Evolutionary conservation across 371 early-diverging fungal species (phyloP).

Genomic region (Funneliformis caledonium): DNA sequence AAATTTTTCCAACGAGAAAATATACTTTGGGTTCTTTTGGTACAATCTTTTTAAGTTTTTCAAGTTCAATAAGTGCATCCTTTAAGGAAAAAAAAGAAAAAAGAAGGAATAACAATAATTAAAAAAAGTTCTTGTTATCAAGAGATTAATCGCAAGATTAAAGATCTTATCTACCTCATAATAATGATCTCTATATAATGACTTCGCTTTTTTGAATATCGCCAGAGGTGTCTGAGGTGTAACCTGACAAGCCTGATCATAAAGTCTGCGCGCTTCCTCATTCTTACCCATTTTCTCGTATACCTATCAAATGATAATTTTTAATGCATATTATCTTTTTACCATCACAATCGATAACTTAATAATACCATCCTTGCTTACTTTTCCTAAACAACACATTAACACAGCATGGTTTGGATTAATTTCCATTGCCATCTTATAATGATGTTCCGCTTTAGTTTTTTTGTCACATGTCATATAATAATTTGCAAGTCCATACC

Average conservation of each 20-base stretch:
- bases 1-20: constrained; percentile 68
- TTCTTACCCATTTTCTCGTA: constrained; percentile 48
- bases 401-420: constrained; percentile 66
- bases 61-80: constrained; percentile 61
- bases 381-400: constrained; percentile 63
- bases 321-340: neutral
- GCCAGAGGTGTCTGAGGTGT: constrained; percentile 55
- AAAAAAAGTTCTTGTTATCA: neutral
- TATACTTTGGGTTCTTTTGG: constrained; percentile 69
- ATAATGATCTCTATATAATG: constrained; percentile 56
- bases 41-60: constrained; percentile 52
- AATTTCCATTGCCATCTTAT: constrained; percentile 63
- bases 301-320: constrained; percentile 41
- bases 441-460: constrained; percentile 68
- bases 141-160: neutral
- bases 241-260: constrained; percentile 46
- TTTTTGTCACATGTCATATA: constrained; percentile 68
- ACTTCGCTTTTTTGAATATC: constrained; percentile 58
- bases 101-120: neutral
- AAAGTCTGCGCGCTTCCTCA: constrained; percentile 46
- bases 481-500: constrained; percentile 75
- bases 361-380: constrained; percentile 42
- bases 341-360: constrained; percentile 39
- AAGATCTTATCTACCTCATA: constrained; percentile 43
- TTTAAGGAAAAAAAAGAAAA: neutral